phyloP scores from a whole-genome alignment of 2,329 filamentous ascomycete species.

The Stachybotrys elegans region DNA sequence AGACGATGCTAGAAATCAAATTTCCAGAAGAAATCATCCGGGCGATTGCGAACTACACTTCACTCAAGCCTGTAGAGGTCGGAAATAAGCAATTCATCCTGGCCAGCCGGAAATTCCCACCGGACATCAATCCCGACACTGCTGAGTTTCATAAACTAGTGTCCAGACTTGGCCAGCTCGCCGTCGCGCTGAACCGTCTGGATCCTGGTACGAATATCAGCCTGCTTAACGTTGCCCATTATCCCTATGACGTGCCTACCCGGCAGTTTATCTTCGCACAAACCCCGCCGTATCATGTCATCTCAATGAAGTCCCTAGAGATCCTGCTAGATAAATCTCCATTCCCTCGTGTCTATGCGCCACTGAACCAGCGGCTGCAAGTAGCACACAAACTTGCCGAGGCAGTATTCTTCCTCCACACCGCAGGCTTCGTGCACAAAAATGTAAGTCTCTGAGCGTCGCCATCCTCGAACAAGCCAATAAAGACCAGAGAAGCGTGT shows the following conservation, averaged over 20 bases:
- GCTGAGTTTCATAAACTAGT: not conserved
- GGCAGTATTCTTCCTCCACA: not conserved
- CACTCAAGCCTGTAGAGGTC: not conserved
- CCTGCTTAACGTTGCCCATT: not conserved
- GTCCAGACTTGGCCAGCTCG: not conserved
- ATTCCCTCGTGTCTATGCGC: not conserved
- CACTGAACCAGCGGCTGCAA: not conserved
- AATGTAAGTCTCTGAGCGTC: too few species aligned
- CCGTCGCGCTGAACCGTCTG: not conserved
- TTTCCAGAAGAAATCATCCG: too few species aligned
- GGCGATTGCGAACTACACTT: too few species aligned
- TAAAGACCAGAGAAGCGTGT: too few species aligned
- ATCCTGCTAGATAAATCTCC: not conserved
- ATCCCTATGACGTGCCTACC: not conserved
- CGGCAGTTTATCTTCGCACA: not conserved
- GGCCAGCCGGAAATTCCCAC: not conserved
- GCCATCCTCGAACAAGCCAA: too few species aligned
- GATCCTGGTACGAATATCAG: not conserved
- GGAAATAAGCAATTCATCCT: not conserved
- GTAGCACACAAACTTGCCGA: not conserved
- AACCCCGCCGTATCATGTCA: not conserved
- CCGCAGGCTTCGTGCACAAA: not conserved
- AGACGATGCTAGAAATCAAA: too few species aligned
- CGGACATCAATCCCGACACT: not conserved
- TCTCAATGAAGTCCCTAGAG: not conserved